These are phyloP conservation scores for Pseudogymnoascus sp. DNA, from an alignment of 2,329 filamentous ascomycete species.

Conservation along the genomic window DNA sequence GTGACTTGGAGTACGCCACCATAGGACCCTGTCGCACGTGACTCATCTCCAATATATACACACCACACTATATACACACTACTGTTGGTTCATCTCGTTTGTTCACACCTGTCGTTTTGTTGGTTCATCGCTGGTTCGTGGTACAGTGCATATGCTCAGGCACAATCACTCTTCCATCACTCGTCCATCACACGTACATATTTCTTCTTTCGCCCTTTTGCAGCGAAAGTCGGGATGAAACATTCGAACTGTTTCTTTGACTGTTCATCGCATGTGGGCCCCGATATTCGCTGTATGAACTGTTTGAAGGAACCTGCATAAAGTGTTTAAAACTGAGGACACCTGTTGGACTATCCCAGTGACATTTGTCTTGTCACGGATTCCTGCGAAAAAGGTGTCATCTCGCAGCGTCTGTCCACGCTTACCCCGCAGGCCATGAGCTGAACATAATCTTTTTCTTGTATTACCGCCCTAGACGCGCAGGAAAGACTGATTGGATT, in stretches of 20 bases:
- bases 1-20: not conserved
- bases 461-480: constrained; percentile 7
- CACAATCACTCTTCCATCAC: not conserved
- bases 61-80: not conserved
- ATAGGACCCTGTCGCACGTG: not conserved
- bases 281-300: constrained; percentile 1
- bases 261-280: constrained; percentile 5
- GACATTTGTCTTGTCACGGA: constrained; percentile 3
- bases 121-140: not conserved
- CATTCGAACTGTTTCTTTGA: not conserved
- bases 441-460: not conserved
- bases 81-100: not conserved
- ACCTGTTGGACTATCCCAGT: constrained; percentile 1
- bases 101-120: not conserved
- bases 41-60: constrained; percentile 1
- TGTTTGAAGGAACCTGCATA: constrained; percentile 8
- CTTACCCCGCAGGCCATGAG: constrained; percentile 4
- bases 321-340: not conserved
- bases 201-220: not conserved
- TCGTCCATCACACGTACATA: not conserved
- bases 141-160: not conserved
- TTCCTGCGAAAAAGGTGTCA: not conserved
- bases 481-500: not conserved
- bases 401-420: not conserved
- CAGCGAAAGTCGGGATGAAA: constrained; percentile 3